Conservation (phyloP, 140 eudicot genomes). For the Erigeron philadelphicus region DNA sequence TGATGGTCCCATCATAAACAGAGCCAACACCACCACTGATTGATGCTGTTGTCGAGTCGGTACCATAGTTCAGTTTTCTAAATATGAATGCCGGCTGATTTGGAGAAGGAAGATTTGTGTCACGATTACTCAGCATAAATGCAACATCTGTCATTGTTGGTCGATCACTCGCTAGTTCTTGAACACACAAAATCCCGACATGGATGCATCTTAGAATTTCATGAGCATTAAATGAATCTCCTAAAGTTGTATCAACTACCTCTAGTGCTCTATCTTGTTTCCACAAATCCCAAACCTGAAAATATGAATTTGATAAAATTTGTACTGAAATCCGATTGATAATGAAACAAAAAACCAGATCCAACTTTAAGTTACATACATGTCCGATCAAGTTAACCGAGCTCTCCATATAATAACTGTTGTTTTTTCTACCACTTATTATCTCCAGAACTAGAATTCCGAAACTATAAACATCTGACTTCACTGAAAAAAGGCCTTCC, state of each 20-base stretch:
- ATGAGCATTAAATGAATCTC: conserved; percentile 16
- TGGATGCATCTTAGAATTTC: conserved; percentile 45
- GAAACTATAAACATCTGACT: neutral
- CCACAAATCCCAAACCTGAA: conserved; percentile 56
- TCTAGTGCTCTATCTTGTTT: conserved; percentile 23
- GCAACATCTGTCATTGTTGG: conserved; percentile 49
- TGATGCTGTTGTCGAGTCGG: conserved; percentile 34
- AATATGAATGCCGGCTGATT: conserved; percentile 41
- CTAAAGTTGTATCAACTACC: conserved; percentile 32
- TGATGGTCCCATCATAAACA: conserved; percentile 24
- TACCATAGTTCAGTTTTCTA: conserved; percentile 8
- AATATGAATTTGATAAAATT: neutral
- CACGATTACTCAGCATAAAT: conserved; percentile 37
- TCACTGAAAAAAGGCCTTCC: neutral
- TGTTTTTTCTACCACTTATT: neutral
- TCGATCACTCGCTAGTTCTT: conserved; percentile 37
- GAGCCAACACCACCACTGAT: conserved; percentile 29
- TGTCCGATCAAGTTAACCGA: neutral
- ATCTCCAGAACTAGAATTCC: neutral
- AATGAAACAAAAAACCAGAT: neutral
- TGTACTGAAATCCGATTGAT: neutral
- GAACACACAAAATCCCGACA: conserved; percentile 50
- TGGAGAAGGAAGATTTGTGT: conserved; percentile 36
- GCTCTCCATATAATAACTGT: neutral
- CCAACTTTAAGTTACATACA: neutral